Evolutionary conservation across 1,139 yeast genomes (phyloP), one percentile per base, ranked within the genome.

Genomic region (Geotrichum carabidarum): DNA sequence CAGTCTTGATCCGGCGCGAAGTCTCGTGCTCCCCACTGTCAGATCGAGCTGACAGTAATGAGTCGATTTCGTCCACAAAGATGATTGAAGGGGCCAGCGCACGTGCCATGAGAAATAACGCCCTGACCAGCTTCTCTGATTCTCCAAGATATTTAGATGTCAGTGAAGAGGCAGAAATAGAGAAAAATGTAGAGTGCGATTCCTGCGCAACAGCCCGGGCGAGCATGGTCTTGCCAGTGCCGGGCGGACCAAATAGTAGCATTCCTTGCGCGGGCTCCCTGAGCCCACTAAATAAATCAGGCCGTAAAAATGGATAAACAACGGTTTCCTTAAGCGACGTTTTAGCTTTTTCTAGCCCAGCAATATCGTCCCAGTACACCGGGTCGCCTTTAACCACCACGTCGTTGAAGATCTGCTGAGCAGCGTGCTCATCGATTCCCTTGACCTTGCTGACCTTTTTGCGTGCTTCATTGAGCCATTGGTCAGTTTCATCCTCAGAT

Each of bases 131-230:
- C 68, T 93, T 93, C 69, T 93, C 99, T 59, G 95, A 84, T 68
- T 93, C 99, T 55, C 99, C 99, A 55, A 93, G 75, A 61, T 65
- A 71, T 68, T 93, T 93, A 14, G 97, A 89, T 0, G 97, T 91
- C 61, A 93, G 77, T 8, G 96, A 86, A 0, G 97, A 88, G 1
- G 97, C 94, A 62, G 94, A 85, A 38, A 93, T 91, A 42, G 95
- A 83, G 69, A 93, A 93, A 69, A 93, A 93, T 0, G 98, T 93
- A 1, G 96, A 89, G 60, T 86, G 86, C 12, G 96, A 88, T 71
- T 93, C 98, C 0, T 97, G 91, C 0, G 99, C 99, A 8, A 93
- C 98, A 0, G 99, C 98, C 61, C 97, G 76, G 0, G 98, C 98
- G 63, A 93, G 77, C 97, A 93, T 93, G 0, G 99, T 93, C 64